Percentiles rank a stretch among this genome's conserved stretches.
Evolutionary conservation across 78 protist genomes (phyloP).

Genomic region (Bodo saltans): DNA sequence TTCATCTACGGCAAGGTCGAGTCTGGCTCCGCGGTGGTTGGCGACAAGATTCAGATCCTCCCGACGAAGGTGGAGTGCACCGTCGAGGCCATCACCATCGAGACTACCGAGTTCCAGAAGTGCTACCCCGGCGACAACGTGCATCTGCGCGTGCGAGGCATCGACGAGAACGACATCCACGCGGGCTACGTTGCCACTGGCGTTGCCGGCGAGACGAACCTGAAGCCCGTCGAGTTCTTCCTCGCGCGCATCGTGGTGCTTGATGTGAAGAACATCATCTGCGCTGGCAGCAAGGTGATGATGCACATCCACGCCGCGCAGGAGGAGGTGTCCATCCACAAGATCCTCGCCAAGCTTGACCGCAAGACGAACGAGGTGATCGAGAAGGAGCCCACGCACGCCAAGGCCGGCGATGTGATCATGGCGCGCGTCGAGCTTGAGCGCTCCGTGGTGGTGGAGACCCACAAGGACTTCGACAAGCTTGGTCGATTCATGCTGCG

Average conservation of each 20-base stretch:
- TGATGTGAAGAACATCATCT: slow-evolving; percentile 38
- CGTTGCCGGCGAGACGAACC: not conserved
- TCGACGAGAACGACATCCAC: slow-evolving; percentile 59
- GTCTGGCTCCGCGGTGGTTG: slow-evolving; percentile 65
- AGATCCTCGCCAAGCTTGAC: slow-evolving; percentile 59
- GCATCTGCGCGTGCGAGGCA: slow-evolving; percentile 49
- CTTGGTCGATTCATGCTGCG: slow-evolving; percentile 92
- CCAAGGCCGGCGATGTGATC: slow-evolving; percentile 59
- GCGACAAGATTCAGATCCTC: slow-evolving; percentile 60
- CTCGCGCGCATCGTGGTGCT: slow-evolving; percentile 13
- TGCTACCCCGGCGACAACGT: slow-evolving; percentile 74
- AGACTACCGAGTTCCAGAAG: slow-evolving; percentile 26
- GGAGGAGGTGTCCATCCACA: slow-evolving; percentile 55
- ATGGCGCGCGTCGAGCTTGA: slow-evolving; percentile 58
- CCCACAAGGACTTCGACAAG: slow-evolving; percentile 64
- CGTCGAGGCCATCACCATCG: slow-evolving; percentile 28
- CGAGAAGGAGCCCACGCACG: slow-evolving; percentile 74
- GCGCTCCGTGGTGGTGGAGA: slow-evolving; percentile 67
- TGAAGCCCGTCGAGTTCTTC: slow-evolving; percentile 4
- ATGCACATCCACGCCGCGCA: slow-evolving; percentile 76
- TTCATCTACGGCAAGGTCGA: slow-evolving; percentile 83
- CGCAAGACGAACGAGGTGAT: slow-evolving; percentile 65
- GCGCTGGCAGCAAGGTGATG: slow-evolving; percentile 63
- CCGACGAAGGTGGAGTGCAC: slow-evolving; percentile 50
- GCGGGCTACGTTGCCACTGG: slow-evolving; percentile 26